Evolutionary conservation across 2,329 filamentous ascomycete genomes (phyloP), one percentile per base, ranked within the genome.

Genomic region (Botrytis pseudocinerea): DNA sequence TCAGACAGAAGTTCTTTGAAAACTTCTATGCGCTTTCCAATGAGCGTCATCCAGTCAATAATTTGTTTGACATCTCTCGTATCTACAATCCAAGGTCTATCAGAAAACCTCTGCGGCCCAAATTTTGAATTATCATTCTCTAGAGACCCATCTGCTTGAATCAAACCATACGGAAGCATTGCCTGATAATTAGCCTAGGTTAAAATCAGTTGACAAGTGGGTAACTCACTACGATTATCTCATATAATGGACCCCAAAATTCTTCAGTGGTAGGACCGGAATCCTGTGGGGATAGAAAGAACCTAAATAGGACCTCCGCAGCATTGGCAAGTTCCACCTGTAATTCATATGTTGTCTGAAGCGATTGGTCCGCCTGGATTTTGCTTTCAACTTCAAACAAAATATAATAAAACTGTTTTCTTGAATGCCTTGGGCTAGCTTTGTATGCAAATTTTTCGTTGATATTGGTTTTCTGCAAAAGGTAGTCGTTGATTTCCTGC

Each of bases 201-300:
- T n/a, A 20, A 1, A 46, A 2, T 48, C 6, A 28, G 6, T 16
- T 20, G 42, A 61, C 3, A n/a, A 20, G n/a, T 12, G 46, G 35
- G 14, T 1, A 40, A 72, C 79, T 76, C 76, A 83, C 82, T 51
- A 72, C 61, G 7, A 83, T 73, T 8, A 82, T 38, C 3, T 70
- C 73, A 72, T 78, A 78, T 0, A 84, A 57, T n/a, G 84, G 82
- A 2, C 84, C 85, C 85, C 84, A 86, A 70, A 82, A 86, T 71
- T 84, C 85, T 8, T 74, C 73, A 1, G 80, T 79, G 4, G 83
- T 85, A 0, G 83, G 81, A 0, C 81, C 82, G 14, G 82, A 76
- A 35, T 82, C 81, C 1, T 77, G 73, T 0, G 76, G 54, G 0
- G 85, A 84, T 12, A 86, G 78, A 73, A 86, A 87, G 54, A 85